Conservation (phyloP, 352 stramenopile species). For the Globisporangium paroecandrum region DNA sequence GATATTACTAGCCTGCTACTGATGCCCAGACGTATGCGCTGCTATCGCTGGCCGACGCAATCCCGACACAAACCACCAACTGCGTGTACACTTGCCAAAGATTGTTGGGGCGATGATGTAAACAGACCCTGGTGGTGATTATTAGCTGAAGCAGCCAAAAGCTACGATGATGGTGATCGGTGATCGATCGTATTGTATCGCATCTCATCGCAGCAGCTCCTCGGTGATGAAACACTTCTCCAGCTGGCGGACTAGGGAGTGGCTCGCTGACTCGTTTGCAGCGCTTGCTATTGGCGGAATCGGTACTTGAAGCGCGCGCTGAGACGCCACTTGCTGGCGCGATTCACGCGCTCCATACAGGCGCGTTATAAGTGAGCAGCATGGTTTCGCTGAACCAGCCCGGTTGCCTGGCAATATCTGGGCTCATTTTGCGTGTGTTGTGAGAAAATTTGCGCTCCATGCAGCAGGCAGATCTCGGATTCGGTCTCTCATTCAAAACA, state of each 20-base stretch:
- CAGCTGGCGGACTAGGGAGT: conserved; percentile 4
- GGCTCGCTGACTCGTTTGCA: neutral
- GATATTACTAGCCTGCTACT: neutral
- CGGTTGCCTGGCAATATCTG: conserved; percentile 13
- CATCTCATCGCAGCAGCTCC: neutral
- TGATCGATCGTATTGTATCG: neutral
- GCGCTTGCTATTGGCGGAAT: neutral
- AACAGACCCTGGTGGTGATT: neutral
- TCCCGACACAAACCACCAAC: no score
- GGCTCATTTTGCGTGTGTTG: conserved; percentile 1
- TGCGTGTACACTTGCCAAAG: neutral
- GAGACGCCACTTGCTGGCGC: conserved; percentile 2
- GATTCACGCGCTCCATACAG: neutral
- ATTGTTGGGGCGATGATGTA: conserved; percentile 1
- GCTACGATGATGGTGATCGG: neutral
- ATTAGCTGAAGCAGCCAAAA: neutral
- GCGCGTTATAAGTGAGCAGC: neutral
- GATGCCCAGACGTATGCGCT: no score
- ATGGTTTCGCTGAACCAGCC: conserved; percentile 15
- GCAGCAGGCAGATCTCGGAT: neutral
- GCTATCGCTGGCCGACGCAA: no score
- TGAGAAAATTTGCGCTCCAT: conserved; percentile 3
- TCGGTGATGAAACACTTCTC: conserved; percentile 6
- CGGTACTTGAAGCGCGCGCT: neutral
- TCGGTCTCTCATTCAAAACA: neutral